Evolutionary conservation across 2,329 filamentous ascomycete species (phyloP).

Genomic region (Chalaropsis ovoidea): DNA sequence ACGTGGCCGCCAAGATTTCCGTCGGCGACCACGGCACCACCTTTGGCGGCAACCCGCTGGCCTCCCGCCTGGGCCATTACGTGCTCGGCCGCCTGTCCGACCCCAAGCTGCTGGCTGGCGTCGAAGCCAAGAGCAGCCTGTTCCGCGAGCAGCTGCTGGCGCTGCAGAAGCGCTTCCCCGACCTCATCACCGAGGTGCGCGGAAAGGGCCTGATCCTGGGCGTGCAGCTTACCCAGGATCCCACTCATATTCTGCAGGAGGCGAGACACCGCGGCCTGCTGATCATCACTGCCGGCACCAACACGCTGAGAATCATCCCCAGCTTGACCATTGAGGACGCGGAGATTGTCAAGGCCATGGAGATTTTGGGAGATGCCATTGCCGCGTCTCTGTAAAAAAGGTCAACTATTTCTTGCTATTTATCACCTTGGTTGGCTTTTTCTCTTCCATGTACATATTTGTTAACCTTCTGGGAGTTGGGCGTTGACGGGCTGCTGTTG

Average conservation of each 20-base stretch:
- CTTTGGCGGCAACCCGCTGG: conserved; percentile 85
- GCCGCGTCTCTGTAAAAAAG: conserved; percentile 33
- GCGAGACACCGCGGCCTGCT: conserved; percentile 79
- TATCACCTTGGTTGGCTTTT: not conserved
- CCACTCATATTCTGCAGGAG: conserved; percentile 64
- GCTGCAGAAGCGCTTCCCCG: conserved; percentile 47
- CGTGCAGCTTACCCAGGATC: conserved; percentile 68
- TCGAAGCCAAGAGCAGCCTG: conserved; percentile 53
- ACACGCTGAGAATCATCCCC: conserved; percentile 86
- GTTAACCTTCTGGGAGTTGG: conserved; percentile 1
- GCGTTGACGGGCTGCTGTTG: not conserved
- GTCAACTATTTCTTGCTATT: conserved; percentile 7
- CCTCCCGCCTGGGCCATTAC: conserved; percentile 73
- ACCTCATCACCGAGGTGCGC: conserved; percentile 65
- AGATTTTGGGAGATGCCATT: conserved; percentile 62
- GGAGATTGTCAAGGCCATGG: conserved; percentile 69
- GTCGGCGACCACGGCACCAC: conserved; percentile 84
- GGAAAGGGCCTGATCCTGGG: conserved; percentile 81
- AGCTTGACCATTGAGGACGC: conserved; percentile 68
- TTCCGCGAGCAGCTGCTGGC: conserved; percentile 41
- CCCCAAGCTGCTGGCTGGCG: conserved; percentile 55
- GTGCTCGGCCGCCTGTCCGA: conserved; percentile 69
- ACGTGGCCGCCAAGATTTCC: conserved; percentile 37
- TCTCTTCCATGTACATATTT: conserved; percentile 17
- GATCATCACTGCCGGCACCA: conserved; percentile 84